A percentile compares a stretch with the other conserved stretches of the same genome.
phyloP scores from a whole-genome alignment of 306 rosid genomes.

The Quercus variabilis region DNA sequence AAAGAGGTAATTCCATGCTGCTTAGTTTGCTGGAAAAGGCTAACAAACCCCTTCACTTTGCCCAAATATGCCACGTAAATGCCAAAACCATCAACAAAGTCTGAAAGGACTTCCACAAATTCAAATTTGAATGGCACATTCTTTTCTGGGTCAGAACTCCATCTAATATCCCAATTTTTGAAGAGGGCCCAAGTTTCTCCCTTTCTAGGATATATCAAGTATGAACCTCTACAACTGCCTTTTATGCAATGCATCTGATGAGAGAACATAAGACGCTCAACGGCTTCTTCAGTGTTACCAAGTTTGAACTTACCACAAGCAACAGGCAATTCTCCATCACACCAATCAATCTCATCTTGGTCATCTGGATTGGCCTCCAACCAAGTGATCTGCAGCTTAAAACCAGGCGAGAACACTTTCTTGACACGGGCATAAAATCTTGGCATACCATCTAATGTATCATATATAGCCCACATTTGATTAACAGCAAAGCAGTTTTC shows the following conservation, averaged over 20 bases:
- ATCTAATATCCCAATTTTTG: conserved; percentile 73
- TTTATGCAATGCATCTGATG: conserved; percentile 55
- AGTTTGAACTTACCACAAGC: conserved; percentile 60
- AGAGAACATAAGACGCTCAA: conserved; percentile 53
- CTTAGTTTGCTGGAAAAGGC: conserved; percentile 59
- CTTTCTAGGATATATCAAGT: conserved; percentile 60
- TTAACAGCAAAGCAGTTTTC: conserved; percentile 43
- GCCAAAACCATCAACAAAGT: conserved; percentile 51
- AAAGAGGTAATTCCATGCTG: conserved; percentile 31
- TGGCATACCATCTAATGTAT: conserved; percentile 65
- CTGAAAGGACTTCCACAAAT: conserved; percentile 70
- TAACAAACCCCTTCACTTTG: conserved; percentile 74
- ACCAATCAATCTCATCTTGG: conserved; percentile 54
- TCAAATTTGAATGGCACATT: conserved; percentile 41
- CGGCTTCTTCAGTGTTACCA: conserved; percentile 36
- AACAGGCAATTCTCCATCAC: conserved; percentile 50
- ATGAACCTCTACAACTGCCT: conserved; percentile 27
- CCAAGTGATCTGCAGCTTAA: conserved; percentile 68
- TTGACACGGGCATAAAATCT: conserved; percentile 73
- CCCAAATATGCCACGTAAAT: conserved; percentile 56
- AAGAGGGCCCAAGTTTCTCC: conserved; percentile 96
- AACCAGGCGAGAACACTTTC: conserved; percentile 58
- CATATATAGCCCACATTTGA: conserved; percentile 82
- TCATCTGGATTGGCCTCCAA: conserved; percentile 59
- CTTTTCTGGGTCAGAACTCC: conserved; percentile 63